phyloP scores from a whole-genome alignment of 2,329 filamentous ascomycete genomes.

The Lecanicillium sp. region DNA sequence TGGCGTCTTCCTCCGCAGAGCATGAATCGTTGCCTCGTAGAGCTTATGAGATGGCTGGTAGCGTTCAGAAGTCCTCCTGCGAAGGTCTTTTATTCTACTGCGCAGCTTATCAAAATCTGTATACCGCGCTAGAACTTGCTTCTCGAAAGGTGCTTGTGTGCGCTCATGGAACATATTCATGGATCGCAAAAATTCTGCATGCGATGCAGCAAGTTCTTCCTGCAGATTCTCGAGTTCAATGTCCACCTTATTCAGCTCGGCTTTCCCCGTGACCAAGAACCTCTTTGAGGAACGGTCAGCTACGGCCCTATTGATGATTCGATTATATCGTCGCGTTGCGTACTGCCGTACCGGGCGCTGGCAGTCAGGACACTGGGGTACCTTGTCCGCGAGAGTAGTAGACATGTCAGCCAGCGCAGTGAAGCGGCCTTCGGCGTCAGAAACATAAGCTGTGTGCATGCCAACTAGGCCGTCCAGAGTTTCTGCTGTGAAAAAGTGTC shows the following conservation, averaged over 20 bases:
- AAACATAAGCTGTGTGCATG: slow-evolving; percentile 39
- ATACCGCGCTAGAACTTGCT: background rate
- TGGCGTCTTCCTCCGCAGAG: background rate
- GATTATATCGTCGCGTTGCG: slow-evolving; percentile 42
- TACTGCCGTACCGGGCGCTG: slow-evolving; percentile 47
- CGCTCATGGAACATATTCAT: background rate
- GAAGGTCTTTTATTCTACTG: background rate
- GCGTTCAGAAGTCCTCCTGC: background rate
- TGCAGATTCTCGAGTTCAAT: slow-evolving; percentile 17
- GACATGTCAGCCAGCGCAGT: slow-evolving; percentile 28
- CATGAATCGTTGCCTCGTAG: slow-evolving; percentile 21
- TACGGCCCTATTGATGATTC: slow-evolving; percentile 48
- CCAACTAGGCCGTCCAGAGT: slow-evolving; percentile 53
- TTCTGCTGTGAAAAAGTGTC: slow-evolving; percentile 51
- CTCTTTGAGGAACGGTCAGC: slow-evolving; percentile 55
- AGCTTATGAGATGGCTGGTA: slow-evolving; percentile 12
- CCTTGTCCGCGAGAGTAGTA: slow-evolving; percentile 35
- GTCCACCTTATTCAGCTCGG: slow-evolving; percentile 25
- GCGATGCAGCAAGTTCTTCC: slow-evolving; percentile 4
- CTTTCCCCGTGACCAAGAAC: slow-evolving; percentile 32
- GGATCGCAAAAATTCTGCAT: background rate
- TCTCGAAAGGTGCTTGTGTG: background rate
- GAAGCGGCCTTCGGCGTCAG: slow-evolving; percentile 23
- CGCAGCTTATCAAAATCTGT: background rate
- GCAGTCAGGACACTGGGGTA: slow-evolving; percentile 44